Percentiles rank a stretch among this genome's conserved stretches.
phyloP scores from a whole-genome alignment of 2,329 filamentous ascomycete genomes.

The Aspergillus sp. region DNA sequence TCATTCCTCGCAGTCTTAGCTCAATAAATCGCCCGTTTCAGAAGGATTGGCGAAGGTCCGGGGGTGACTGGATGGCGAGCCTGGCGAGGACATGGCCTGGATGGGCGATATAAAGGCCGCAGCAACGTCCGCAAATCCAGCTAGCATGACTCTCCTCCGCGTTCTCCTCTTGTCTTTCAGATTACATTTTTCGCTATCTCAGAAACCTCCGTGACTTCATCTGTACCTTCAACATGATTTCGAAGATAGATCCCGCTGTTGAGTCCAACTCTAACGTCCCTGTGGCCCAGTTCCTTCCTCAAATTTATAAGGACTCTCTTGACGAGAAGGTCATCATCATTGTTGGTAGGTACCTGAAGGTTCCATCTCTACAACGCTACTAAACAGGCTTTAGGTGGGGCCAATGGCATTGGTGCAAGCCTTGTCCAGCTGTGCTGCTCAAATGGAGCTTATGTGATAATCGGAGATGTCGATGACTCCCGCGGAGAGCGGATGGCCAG shows the following conservation, averaged over 20 bases:
- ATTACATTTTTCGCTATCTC: background rate
- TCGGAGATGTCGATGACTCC: slow-evolving; percentile 44
- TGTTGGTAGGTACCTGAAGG: slow-evolving; percentile 12
- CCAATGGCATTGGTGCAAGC: slow-evolving; percentile 48
- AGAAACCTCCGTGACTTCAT: background rate
- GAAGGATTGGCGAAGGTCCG: slow-evolving; percentile 2
- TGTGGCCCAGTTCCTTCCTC: slow-evolving; percentile 17
- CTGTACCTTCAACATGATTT: slow-evolving; percentile 15
- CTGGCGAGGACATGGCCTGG: background rate
- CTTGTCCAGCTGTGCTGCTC: slow-evolving; percentile 41
- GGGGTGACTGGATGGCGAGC: background rate
- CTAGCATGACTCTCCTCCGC: background rate
- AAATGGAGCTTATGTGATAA: slow-evolving; percentile 43
- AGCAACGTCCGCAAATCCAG: background rate
- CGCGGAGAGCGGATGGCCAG: slow-evolving; percentile 31
- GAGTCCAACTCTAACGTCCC: slow-evolving; percentile 12
- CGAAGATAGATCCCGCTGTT: slow-evolving; percentile 15
- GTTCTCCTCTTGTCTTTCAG: background rate
- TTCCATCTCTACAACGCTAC: background rate
- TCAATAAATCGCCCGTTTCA: background rate
- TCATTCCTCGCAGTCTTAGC: background rate
- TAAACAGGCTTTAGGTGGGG: slow-evolving; percentile 34
- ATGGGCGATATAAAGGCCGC: background rate
- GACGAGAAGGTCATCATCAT: slow-evolving; percentile 21
- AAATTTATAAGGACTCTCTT: slow-evolving; percentile 14